A percentile compares a stretch with the other conserved stretches of the same genome.
These are phyloP conservation scores for Linum trigynum DNA, from an alignment of 345 rosid genomes.

Conservation along the genomic window DNA sequence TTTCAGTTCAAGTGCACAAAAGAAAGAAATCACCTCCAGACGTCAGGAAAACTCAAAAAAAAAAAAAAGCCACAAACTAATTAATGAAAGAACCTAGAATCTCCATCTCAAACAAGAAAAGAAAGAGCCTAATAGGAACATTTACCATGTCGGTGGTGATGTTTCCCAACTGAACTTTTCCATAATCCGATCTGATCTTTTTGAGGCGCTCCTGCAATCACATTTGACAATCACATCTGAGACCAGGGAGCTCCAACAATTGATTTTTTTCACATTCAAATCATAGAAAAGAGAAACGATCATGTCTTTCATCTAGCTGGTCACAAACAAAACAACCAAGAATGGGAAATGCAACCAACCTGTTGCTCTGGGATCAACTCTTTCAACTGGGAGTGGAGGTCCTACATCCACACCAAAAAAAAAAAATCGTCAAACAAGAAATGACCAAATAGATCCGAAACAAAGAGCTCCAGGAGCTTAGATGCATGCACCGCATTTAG, in stretches of 20 bases:
- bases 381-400: slow-evolving; percentile 78
- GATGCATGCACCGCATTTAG: too few relatives aligned
- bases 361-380: slow-evolving; percentile 95
- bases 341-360: slow-evolving; percentile 28
- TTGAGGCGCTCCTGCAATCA: slow-evolving; percentile 74
- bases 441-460: not conserved
- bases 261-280: not conserved
- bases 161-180: slow-evolving; percentile 86
- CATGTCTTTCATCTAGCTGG: not conserved
- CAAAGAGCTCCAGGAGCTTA: not conserved
- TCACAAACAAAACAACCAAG: not conserved
- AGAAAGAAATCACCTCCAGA: slow-evolving; percentile 1
- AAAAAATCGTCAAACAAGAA: slow-evolving; percentile 3
- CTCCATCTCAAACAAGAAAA: not conserved
- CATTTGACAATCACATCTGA: not conserved
- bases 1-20: slow-evolving; percentile 19
- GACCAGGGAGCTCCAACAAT: not conserved
- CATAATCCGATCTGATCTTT: slow-evolving; percentile 72
- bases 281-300: not conserved
- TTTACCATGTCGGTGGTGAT: slow-evolving; percentile 88
- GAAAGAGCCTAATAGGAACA: not conserved
- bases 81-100: not conserved
- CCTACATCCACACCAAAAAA: slow-evolving; percentile 41
- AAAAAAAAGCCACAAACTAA: slow-evolving; percentile 4
- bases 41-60: not conserved